Base-by-base conservation (phyloP, 192 early-diverging fungal genomes). In the Coemansia sp. region DNA sequence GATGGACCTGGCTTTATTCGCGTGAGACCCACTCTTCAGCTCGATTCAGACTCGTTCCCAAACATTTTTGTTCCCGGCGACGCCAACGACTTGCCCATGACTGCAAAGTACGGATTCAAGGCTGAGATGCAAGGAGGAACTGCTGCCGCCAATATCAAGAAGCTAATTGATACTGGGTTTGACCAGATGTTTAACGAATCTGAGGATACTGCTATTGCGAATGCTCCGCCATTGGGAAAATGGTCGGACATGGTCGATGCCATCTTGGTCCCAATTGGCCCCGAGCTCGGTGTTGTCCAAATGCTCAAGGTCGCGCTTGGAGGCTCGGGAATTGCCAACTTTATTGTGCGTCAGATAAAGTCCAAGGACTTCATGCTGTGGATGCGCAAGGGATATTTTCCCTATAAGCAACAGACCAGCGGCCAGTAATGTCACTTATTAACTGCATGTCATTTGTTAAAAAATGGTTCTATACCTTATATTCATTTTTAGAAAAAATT, bases 41-140 rank as follows among this genome's bases (percentile, higher is more conserved):
- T 89, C 16, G 69, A 75, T 18, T 63, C 74, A 1, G 65, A 69
- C 13, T 40, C 43, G 31, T 79, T 88, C 61, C 76, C 80, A 15
- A 74, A 89, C 43, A 86, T 89, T 29, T 89, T 88, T 69, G 84
- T 86, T 1, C 61, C 87, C 1, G 88, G 88, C 33, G 88, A 89
- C 40, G 85, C 73, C 41, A 72, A 82, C 38, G 78, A 85, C 38
- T 44, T 77, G 62, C 84, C 84, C 1, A 64, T 68, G 61, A 69
- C 81, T 13, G 73, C 75, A 44, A 83, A 83, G 50, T 83, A 78
- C 52, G 81, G 68, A 24, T 83, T 78, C 70, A 83, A 83, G 73
- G 81, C 81, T 1, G 81, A 78, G 55, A 78, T 83, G 81, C 81
- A 83, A 47, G 81, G 81, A 7, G 52, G 57, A 18, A 78, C 81